A percentile compares a stretch with the other conserved stretches of the same genome.
These are phyloP conservation scores for Tulasnella sp. DNA, from an alignment of 768 basidiomycete species.

Conservation along the genomic window DNA sequence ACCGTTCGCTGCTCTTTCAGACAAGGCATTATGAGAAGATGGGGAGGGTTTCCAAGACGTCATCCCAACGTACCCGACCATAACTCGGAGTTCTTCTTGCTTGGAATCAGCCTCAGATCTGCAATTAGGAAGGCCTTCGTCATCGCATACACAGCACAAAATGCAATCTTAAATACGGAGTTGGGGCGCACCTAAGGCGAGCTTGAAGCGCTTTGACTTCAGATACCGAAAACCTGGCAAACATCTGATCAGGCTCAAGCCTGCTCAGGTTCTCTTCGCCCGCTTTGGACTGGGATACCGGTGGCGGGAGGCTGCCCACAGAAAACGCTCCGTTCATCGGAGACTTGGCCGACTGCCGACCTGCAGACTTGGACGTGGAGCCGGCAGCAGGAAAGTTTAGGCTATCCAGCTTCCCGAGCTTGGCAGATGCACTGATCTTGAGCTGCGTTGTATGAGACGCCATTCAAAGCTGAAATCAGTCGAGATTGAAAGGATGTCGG, in stretches of 20 bases:
- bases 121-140: neutral
- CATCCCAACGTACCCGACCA: slow-evolving; percentile 72
- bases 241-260: slow-evolving; percentile 65
- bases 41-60: neutral
- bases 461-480: neutral
- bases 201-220: slow-evolving; percentile 60
- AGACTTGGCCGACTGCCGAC: neutral
- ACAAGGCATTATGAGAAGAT: slow-evolving; percentile 24
- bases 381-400: neutral
- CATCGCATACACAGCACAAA: slow-evolving; percentile 11
- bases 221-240: slow-evolving; percentile 54
- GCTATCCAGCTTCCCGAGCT: neutral
- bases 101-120: slow-evolving; percentile 79
- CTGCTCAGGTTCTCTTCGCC: slow-evolving; percentile 20
- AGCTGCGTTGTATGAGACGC: neutral
- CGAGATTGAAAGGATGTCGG: no score
- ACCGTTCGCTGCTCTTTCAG: slow-evolving; percentile 73
- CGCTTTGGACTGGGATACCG: neutral
- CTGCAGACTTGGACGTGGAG: neutral
- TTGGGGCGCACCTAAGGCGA: slow-evolving; percentile 45
- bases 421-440: neutral
- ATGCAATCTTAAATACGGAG: neutral
- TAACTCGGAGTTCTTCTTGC: slow-evolving; percentile 75
- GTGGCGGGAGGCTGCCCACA: neutral
- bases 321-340: neutral